Conservation (phyloP, 2,329 filamentous ascomycete species). For the Colletotrichum sp. region DNA sequence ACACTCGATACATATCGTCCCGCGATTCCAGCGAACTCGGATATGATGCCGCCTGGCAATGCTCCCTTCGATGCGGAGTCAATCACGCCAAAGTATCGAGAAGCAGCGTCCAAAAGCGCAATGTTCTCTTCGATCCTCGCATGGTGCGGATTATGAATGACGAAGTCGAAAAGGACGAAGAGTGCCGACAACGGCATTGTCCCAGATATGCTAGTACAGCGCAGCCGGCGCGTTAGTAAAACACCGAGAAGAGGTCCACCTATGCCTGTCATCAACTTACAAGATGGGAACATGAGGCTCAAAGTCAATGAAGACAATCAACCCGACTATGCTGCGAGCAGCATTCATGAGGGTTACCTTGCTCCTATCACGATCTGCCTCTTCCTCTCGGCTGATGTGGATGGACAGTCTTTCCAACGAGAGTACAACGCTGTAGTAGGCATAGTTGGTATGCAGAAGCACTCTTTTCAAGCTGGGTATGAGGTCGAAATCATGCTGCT, state of each 20-base stretch:
- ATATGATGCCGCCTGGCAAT: not conserved
- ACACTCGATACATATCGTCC: not conserved
- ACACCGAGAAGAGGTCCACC: not conserved
- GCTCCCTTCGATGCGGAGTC: not conserved
- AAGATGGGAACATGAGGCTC: not conserved
- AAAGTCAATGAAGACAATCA: no score
- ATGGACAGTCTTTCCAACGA: no score
- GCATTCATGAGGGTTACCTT: no score
- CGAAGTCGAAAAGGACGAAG: not conserved
- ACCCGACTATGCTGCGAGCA: no score
- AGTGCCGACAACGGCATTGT: not conserved
- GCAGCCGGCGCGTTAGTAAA: not conserved
- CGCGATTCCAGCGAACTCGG: not conserved
- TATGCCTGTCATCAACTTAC: not conserved
- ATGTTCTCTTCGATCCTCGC: not conserved
- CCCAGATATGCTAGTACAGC: not conserved
- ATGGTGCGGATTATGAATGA: accelerated
- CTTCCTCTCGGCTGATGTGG: no score
- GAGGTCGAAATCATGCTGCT: no score
- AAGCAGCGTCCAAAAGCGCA: not conserved
- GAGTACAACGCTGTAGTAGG: no score
- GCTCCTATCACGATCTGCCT: no score
- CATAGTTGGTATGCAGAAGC: no score
- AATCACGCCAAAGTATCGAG: not conserved
- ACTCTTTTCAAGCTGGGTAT: no score